Conservation (phyloP, 768 basidiomycete genomes). For the Daedalea quercina region DNA sequence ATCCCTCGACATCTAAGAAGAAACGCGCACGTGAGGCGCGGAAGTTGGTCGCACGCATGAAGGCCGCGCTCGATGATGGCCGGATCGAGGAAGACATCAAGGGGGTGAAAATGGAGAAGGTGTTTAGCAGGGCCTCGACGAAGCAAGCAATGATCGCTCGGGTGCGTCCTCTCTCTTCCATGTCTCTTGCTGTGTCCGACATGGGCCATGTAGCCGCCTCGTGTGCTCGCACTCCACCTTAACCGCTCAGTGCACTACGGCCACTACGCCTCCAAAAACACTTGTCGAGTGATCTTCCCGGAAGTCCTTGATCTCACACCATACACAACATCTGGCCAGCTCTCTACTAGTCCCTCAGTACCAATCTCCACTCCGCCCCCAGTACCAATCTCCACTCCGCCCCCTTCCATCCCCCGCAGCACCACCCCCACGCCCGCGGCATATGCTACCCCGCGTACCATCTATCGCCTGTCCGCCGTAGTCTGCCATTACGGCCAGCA, state of each 20-base stretch:
- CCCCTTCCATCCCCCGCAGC: conserved; percentile 34
- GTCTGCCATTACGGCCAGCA: conserved; percentile 94
- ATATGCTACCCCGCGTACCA: conserved; percentile 47
- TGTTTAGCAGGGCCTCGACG: conserved; percentile 66
- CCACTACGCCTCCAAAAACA: conserved; percentile 74
- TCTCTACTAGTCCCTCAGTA: conserved; percentile 61
- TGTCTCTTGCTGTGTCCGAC: neutral
- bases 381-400: conserved; percentile 58
- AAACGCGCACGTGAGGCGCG: conserved; percentile 67
- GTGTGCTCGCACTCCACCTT: conserved; percentile 81
- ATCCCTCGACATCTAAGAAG: conserved; percentile 65
- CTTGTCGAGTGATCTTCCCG: conserved; percentile 72
- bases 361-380: conserved; percentile 66
- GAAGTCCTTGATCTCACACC: conserved; percentile 86
- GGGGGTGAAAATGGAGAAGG: conserved; percentile 74
- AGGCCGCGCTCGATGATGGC: conserved; percentile 60
- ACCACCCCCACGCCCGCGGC: conserved; percentile 52
- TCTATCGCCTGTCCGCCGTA: conserved; percentile 80
- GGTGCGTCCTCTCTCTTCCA: conserved; percentile 37
- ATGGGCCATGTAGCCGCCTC: conserved; percentile 59
- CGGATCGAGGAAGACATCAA: conserved; percentile 81
- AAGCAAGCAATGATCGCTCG: conserved; percentile 92
- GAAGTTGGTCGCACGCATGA: conserved; percentile 55
- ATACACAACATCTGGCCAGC: conserved; percentile 75
- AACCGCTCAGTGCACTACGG: conserved; percentile 88